Evolutionary conservation across 306 rosid species (phyloP).

Genomic region (Rosa multiflora): DNA sequence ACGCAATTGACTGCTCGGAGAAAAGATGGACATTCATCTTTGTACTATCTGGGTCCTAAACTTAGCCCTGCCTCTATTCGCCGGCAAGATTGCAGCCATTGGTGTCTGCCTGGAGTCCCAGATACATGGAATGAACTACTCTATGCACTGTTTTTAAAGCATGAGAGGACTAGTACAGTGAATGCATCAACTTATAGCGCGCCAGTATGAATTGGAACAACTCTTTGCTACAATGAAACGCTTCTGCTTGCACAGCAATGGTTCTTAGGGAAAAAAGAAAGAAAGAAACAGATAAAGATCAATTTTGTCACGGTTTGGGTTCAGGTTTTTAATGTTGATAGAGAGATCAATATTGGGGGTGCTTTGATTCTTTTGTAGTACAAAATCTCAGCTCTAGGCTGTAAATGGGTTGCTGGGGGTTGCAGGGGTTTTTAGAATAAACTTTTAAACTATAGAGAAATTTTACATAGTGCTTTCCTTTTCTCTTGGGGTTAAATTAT

Average conservation of each 20-base stretch:
- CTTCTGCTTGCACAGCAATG: not conserved
- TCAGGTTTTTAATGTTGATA: conserved; percentile 17
- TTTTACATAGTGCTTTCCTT: not conserved
- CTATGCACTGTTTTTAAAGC: conserved; percentile 56
- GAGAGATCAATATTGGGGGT: not conserved
- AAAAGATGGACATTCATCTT: conserved; percentile 82
- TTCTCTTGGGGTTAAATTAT: not conserved
- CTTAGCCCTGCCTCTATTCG: conserved; percentile 47
- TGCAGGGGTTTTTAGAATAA: conserved; percentile 13
- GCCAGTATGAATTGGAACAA: conserved; percentile 7
- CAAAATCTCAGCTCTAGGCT: conserved; percentile 2
- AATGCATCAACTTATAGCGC: conserved; percentile 23
- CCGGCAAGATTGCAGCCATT: conserved; percentile 94
- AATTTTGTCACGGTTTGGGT: conserved; percentile 6
- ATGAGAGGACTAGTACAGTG: conserved; percentile 19
- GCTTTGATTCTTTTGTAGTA: conserved; percentile 12
- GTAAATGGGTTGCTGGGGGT: conserved; percentile 18
- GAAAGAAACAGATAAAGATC: not conserved
- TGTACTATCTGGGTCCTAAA: conserved; percentile 56
- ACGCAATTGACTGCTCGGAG: conserved; percentile 68
- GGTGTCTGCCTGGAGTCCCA: conserved; percentile 97
- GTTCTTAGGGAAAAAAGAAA: not conserved
- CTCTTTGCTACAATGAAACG: conserved; percentile 17
- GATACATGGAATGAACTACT: conserved; percentile 89
- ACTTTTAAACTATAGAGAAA: conserved; percentile 20